Percentiles rank a stretch among this genome's conserved stretches.
phyloP scores from a whole-genome alignment of 257 asterid species.

The Solanum rostratum region DNA sequence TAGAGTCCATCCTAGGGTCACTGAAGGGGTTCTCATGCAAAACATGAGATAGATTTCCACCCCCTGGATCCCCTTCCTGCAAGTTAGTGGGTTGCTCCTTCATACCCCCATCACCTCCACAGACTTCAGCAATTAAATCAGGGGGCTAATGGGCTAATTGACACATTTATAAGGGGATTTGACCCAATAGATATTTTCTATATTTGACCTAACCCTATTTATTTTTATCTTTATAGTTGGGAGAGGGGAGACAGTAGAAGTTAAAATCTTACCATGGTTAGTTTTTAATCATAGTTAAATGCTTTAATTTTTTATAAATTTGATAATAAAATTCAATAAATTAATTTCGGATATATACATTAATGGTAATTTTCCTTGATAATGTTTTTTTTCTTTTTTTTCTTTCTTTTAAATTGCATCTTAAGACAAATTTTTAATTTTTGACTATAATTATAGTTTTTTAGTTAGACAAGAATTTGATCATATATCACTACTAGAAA shows the following conservation, averaged over 20 bases:
- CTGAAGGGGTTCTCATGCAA: too few species aligned
- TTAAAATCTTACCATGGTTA: not conserved
- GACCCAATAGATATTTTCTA: too few species aligned
- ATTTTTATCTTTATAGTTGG: not conserved
- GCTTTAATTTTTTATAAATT: not conserved
- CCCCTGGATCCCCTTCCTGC: too few species aligned
- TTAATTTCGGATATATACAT: not conserved
- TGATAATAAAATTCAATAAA: not conserved
- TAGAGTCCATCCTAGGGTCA: too few species aligned
- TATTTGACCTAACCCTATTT: not conserved
- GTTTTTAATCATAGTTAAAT: not conserved
- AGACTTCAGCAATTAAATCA: too few species aligned
- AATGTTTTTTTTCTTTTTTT: not conserved
- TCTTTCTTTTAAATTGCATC: not conserved
- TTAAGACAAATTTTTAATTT: not conserved
- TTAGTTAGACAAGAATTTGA: too few species aligned
- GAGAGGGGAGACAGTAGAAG: not conserved
- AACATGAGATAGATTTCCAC: too few species aligned
- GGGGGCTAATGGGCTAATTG: too few species aligned
- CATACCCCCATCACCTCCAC: too few species aligned
- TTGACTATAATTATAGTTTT: not conserved
- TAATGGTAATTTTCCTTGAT: constrained; percentile 10
- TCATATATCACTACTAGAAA: too few species aligned
- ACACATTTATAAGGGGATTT: too few species aligned
- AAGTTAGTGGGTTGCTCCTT: too few species aligned